phyloP scores from a whole-genome alignment of 805 yeast genomes.

The Myxozyma udenii region DNA sequence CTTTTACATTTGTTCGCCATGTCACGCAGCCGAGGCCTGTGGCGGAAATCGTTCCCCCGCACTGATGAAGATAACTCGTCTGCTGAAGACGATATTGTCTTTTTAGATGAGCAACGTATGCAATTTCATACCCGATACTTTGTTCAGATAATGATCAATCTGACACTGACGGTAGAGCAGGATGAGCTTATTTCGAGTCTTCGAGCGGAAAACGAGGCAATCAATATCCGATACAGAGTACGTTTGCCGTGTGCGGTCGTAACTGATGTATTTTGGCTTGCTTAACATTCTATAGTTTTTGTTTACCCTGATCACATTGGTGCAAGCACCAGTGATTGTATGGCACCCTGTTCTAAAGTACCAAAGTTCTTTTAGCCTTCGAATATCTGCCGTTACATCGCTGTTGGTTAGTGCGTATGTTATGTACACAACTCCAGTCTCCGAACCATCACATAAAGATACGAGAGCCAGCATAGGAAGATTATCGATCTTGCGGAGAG shows the following conservation, averaged over 20 bases:
- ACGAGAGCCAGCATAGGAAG: too few species aligned
- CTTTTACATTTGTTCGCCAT: too few species aligned
- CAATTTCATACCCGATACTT: background rate
- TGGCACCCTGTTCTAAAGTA: conserved; percentile 19
- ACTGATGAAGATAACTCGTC: too few species aligned
- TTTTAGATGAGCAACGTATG: conserved; percentile 29
- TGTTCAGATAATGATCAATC: background rate
- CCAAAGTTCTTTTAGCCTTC: conserved; percentile 13
- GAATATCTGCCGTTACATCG: conserved; percentile 13
- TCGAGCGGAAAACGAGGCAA: conserved; percentile 18
- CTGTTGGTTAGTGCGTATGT: conserved; percentile 19
- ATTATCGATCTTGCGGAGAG: too few species aligned
- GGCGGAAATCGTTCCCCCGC: conserved; percentile 14
- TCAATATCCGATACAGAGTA: conserved; percentile 23
- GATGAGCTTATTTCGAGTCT: conserved; percentile 21
- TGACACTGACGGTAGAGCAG: conserved; percentile 13
- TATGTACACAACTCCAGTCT: conserved; percentile 15
- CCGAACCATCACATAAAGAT: conserved; percentile 8
- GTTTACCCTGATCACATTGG: conserved; percentile 17
- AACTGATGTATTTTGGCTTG: background rate
- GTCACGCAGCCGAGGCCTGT: conserved; percentile 18
- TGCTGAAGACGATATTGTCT: conserved; percentile 18
- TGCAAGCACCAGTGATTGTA: conserved; percentile 23
- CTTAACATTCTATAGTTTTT: conserved; percentile 5
- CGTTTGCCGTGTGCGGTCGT: background rate